A percentile compares a stretch with the other conserved stretches of the same genome.
Conservation (phyloP, 2,329 filamentous ascomycete genomes). For the Graphilbum ipis-grandicollis region DNA sequence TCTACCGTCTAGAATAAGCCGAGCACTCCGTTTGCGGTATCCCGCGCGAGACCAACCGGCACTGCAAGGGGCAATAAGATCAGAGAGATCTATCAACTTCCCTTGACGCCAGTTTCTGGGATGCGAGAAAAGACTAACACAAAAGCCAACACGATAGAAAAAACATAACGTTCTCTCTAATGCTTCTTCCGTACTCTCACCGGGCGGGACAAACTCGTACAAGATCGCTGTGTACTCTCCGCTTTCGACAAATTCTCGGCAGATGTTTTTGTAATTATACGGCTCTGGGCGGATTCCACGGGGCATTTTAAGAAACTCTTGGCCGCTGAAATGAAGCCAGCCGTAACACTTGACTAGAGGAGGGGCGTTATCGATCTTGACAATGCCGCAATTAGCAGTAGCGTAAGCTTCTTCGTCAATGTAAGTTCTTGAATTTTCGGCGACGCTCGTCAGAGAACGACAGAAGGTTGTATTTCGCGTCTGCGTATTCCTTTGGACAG, state of each 20-base stretch:
- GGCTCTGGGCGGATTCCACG: neutral
- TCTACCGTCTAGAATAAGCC: no score
- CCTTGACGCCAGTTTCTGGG: neutral
- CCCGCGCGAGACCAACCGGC: neutral
- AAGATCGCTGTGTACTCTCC: neutral
- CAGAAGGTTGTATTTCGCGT: neutral
- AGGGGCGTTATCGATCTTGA: neutral
- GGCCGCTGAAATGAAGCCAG: neutral
- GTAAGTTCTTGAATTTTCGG: no score
- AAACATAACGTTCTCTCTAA: neutral
- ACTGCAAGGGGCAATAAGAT: neutral
- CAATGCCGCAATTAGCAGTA: neutral
- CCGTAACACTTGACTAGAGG: neutral
- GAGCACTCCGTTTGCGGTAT: neutral
- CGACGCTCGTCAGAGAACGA: neutral
- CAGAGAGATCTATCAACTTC: neutral
- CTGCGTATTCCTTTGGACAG: neutral
- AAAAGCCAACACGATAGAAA: neutral
- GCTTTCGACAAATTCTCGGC: neutral
- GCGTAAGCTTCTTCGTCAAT: neutral
- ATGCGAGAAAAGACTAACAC: neutral
- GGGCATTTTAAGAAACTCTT: neutral
- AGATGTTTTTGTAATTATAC: neutral
- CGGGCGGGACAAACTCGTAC: neutral
- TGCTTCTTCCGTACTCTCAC: neutral